Conservation (phyloP, 2,329 filamentous ascomycete genomes). For the Trichoderma afroharzianum region DNA sequence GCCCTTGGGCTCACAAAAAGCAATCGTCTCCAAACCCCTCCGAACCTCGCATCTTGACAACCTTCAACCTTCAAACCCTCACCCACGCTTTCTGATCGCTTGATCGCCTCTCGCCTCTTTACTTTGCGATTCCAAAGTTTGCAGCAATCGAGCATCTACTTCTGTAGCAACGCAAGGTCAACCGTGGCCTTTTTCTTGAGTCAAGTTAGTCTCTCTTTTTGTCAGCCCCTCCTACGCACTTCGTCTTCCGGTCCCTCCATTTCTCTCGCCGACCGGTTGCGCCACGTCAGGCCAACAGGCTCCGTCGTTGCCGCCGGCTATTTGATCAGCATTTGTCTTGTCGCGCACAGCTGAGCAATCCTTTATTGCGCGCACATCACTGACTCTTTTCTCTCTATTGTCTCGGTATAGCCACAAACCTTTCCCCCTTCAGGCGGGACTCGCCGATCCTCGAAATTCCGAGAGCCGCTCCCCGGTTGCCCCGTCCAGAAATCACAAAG, state of each 20-base stretch:
- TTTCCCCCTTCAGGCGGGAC: not conserved
- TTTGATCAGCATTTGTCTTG: slow-evolving; percentile 4
- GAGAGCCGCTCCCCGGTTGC: slow-evolving; percentile 3
- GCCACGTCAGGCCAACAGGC: slow-evolving; percentile 15
- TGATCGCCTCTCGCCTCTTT: not conserved
- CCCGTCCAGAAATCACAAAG: not conserved
- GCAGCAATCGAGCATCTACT: not conserved
- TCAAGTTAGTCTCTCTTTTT: slow-evolving; percentile 14
- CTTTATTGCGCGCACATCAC: not conserved
- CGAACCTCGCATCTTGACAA: slow-evolving; percentile 3
- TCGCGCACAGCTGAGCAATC: slow-evolving; percentile 11
- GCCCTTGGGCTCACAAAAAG: slow-evolving; percentile 17
- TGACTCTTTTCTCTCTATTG: not conserved
- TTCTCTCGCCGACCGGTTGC: slow-evolving; percentile 6
- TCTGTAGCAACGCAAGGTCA: not conserved
- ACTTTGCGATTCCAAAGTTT: not conserved
- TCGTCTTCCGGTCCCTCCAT: not conserved
- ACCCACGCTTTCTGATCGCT: not conserved
- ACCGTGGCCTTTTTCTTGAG: slow-evolving; percentile 12
- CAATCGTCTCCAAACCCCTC: slow-evolving; percentile 15
- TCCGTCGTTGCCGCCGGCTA: slow-evolving; percentile 14
- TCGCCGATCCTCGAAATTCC: not conserved
- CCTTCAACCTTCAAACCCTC: not conserved
- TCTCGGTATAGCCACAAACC: not conserved
- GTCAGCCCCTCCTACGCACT: slow-evolving; percentile 14